Evolutionary conservation across 306 rosid genomes (phyloP), one percentile per base, ranked within the genome.

Genomic region (Fragaria nilgerrensis): DNA sequence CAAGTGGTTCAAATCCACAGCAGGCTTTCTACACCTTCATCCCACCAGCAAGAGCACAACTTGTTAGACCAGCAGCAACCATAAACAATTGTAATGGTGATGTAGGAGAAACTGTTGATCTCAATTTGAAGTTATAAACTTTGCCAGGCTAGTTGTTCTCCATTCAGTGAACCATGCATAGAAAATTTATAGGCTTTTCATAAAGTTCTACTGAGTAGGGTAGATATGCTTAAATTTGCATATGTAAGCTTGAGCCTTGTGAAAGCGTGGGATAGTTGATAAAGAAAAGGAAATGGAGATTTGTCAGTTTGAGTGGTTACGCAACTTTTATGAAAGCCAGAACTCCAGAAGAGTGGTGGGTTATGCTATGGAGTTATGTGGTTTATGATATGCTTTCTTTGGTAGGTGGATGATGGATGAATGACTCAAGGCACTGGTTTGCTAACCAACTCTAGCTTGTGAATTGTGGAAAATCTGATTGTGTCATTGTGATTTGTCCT

Each of bases 41-140:
- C 75, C 89, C 89, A 62, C 88, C 84, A 45, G 84, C 87, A 75
- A 74, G 44, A 75, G 77, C 75, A 78, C 83, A 84, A 77, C 72
- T 11, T 69, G 86, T 82, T 61, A 75, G 61, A 65, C 70, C 89
- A 80, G 48, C 77, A 52, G 43, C 82, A 49, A 78, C 49, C 52
- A 48, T 61, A 68, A 82, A 79, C 79, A 55, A 48, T 70, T 73
- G 79, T 66, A 74, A 16, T 75, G 87, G 77, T 39, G 84, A 63
- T 56, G 82, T 75, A 72, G 85, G 77, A 80, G 92, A 83, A 82
- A 83, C 23, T 74, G 72, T 89, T 75, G 97, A 93, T 85, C 96
- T 93, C 59, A 88, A 84, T 81, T 85, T 93, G 87, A 93, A 88
- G 84, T 83, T 93, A 50, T 89, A 68, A 65, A 68, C 66, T 62